These are phyloP conservation scores for Stipa capillata DNA, from an alignment of 176 grass and related monocot species.

Conservation along the genomic window DNA sequence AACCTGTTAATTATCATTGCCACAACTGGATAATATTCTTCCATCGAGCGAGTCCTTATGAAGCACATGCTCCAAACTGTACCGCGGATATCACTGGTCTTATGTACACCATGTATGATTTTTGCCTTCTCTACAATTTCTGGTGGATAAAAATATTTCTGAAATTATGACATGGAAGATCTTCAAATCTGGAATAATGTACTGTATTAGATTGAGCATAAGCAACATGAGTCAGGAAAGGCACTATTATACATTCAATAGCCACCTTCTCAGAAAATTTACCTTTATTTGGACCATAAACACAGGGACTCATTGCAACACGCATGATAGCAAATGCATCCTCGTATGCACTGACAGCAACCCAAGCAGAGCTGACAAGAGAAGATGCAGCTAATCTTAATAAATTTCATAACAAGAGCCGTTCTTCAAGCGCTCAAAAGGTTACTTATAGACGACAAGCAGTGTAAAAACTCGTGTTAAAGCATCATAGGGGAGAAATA, in stretches of 20 bases:
- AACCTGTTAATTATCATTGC: constrained; percentile 89
- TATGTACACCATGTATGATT: constrained; percentile 31
- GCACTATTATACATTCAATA: constrained; percentile 27
- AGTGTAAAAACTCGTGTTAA: not conserved
- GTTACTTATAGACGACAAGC: not conserved
- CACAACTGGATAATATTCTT: constrained; percentile 70
- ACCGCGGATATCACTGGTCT: constrained; percentile 32
- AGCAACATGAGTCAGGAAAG: constrained; percentile 15
- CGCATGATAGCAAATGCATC: constrained; percentile 71
- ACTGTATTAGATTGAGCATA: constrained; percentile 64
- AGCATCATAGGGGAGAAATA: not conserved
- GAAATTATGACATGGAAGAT: constrained; percentile 93
- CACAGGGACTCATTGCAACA: constrained; percentile 35
- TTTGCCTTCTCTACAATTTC: constrained; percentile 63
- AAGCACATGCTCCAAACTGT: constrained; percentile 99
- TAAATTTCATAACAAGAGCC: constrained; percentile 8
- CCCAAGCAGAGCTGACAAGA: constrained; percentile 61
- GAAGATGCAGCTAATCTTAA: constrained; percentile 24
- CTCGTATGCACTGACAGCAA: constrained; percentile 91
- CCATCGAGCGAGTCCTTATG: constrained; percentile 49
- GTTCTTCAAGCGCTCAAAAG: constrained; percentile 2
- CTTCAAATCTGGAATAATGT: constrained; percentile 87
- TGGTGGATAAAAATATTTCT: constrained; percentile 98
- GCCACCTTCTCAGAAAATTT: constrained; percentile 67
- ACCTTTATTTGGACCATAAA: constrained; percentile 31